These are phyloP conservation scores for Lasiodiplodia hormozganensis DNA, from an alignment of 2,329 filamentous ascomycete genomes.

Conservation along the genomic window DNA sequence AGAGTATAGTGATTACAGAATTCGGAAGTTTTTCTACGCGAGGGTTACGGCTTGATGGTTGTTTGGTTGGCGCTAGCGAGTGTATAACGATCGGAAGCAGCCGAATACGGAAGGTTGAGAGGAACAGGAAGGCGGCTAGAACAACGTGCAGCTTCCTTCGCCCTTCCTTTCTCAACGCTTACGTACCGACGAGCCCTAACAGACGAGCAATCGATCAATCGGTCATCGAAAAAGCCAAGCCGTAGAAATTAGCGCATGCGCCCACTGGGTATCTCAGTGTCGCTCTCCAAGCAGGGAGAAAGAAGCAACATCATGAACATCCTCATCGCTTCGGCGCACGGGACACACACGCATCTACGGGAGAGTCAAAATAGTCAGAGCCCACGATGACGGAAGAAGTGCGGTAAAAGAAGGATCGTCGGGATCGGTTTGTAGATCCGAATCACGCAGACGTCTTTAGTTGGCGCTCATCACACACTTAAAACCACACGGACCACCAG, in stretches of 20 bases:
- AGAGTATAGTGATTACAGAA: too few relatives aligned
- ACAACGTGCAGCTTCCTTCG: neutral
- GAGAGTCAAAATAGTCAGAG: neutral
- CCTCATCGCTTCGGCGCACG: neutral
- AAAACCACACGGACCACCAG: neutral
- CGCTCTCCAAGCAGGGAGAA: neutral
- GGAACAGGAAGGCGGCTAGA: conserved; percentile 18
- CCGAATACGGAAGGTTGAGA: neutral
- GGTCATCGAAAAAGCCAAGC: neutral
- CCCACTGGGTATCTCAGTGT: neutral
- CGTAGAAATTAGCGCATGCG: neutral
- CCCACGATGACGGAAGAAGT: neutral
- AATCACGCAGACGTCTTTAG: neutral
- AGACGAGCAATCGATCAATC: neutral
- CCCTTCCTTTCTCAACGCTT: neutral
- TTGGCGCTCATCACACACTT: neutral
- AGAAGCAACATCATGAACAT: conserved; percentile 5
- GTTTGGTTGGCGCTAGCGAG: neutral
- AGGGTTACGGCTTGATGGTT: neutral
- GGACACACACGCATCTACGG: neutral
- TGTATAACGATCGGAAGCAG: neutral
- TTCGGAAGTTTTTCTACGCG: neutral
- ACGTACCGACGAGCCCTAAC: neutral
- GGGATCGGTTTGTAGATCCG: conserved; percentile 5
- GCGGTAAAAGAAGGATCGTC: conserved; percentile 1